A percentile compares a stretch with the other conserved stretches of the same genome.
phyloP scores from a whole-genome alignment of 1,284 basidiomycete genomes.

The Apiotrichum veenhuisii region DNA sequence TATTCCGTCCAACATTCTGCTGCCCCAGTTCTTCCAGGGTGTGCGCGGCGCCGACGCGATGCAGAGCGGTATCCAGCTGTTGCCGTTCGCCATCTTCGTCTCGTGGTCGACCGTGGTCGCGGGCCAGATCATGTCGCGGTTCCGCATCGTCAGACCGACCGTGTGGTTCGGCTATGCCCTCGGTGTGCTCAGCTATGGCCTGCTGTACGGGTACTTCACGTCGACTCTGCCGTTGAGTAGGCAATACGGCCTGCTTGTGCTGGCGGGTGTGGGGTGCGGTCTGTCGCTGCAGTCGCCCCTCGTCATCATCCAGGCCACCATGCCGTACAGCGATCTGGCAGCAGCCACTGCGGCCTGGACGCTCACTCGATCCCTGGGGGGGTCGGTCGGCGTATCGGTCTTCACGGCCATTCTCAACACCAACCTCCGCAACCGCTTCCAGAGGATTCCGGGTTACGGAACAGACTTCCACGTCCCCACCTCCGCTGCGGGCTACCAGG shows the following conservation, averaged over 20 bases:
- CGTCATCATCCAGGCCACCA: conserved; percentile 42
- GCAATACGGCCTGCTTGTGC: conserved; percentile 28
- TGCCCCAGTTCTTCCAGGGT: conserved; percentile 46
- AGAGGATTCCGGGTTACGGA: conserved; percentile 33
- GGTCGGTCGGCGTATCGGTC: conserved; percentile 27
- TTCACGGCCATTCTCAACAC: conserved; percentile 43
- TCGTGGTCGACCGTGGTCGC: conserved; percentile 25
- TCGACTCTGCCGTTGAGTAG: conserved; percentile 19
- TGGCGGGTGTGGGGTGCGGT: conserved; percentile 32
- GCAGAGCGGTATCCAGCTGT: conserved; percentile 27
- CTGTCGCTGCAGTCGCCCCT: conserved; percentile 33
- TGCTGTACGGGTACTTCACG: conserved; percentile 30
- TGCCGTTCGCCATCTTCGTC: conserved; percentile 29
- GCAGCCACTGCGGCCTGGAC: conserved; percentile 40
- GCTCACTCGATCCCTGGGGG: conserved; percentile 36
- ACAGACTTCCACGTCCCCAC: conserved; percentile 33
- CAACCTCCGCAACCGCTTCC: conserved; percentile 33
- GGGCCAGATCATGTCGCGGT: conserved; percentile 35
- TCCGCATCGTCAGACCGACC: conserved; percentile 37
- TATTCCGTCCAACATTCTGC: conserved; percentile 32
- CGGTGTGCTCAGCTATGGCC: conserved; percentile 27
- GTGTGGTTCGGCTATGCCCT: conserved; percentile 41
- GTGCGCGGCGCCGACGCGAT: conserved; percentile 28
- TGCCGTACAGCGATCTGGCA: conserved; percentile 48
- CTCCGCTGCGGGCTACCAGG: conserved; percentile 31